Percentiles rank a stretch among this genome's conserved stretches.
Evolutionary conservation across 345 rosid genomes (phyloP).

Genomic region (Populus davidiana): DNA sequence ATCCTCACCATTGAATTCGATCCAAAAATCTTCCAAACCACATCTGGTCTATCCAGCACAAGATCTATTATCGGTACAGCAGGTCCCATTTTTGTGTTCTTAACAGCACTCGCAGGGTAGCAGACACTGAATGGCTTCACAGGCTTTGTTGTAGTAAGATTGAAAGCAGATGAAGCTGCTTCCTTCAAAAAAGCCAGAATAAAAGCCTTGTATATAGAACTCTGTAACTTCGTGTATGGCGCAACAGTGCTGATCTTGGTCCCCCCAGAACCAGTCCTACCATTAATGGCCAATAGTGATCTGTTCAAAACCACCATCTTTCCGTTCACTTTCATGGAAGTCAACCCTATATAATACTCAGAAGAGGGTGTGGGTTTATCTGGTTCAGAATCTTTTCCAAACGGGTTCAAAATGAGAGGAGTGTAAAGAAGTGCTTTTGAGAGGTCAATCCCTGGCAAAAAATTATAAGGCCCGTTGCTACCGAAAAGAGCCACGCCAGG

Average conservation of each 20-base stretch:
- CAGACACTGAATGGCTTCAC: too few relatives aligned
- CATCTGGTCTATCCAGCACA: too few relatives aligned
- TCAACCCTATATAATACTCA: constrained; percentile 13
- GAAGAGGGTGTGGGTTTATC: constrained; percentile 15
- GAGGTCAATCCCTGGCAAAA: constrained; percentile 1
- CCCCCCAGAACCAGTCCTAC: constrained; percentile 7
- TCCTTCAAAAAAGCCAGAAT: not conserved
- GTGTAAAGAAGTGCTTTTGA: constrained; percentile 8
- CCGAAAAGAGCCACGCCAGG: constrained; percentile 8
- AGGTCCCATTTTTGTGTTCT: too few relatives aligned
- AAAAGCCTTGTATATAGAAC: constrained; percentile 28
- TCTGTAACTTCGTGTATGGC: constrained; percentile 30
- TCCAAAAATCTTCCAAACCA: not conserved
- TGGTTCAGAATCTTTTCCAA: not conserved
- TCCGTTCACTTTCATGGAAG: constrained; percentile 16
- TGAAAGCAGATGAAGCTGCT: not conserved
- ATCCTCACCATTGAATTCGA: constrained; percentile 3
- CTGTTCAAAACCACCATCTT: not conserved
- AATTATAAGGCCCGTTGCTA: not conserved
- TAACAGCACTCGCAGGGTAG: too few relatives aligned
- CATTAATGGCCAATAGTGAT: constrained; percentile 6
- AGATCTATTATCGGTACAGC: too few relatives aligned
- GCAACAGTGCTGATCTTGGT: constrained; percentile 27
- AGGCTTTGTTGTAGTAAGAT: not conserved
- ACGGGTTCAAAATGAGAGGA: not conserved